Conservation (phyloP, 1,139 yeast genomes). For the Geotrichum phurueaensis region DNA sequence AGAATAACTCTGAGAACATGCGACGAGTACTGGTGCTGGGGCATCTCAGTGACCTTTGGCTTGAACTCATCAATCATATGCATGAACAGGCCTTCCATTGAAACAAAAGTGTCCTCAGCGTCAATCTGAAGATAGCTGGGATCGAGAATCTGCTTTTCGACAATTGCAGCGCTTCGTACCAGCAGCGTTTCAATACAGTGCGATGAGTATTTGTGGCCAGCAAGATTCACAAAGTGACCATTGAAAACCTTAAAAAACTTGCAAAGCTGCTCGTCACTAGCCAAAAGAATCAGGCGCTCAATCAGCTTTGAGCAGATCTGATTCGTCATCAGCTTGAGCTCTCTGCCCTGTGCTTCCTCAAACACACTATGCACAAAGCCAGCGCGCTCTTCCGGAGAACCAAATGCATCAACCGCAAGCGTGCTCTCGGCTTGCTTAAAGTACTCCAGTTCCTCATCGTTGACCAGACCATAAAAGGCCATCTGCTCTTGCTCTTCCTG, state of each 20-base stretch:
- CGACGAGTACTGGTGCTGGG: slow-evolving; percentile 75
- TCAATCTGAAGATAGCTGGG: slow-evolving; percentile 11
- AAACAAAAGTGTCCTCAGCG: slow-evolving; percentile 4
- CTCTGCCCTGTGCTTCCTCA: slow-evolving; percentile 86
- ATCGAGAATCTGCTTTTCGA: slow-evolving; percentile 60
- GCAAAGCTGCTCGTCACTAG: slow-evolving; percentile 57
- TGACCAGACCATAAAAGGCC: slow-evolving; percentile 79
- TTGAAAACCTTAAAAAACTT: slow-evolving; percentile 54
- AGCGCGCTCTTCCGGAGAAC: slow-evolving; percentile 60
- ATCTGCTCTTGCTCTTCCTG: slow-evolving; percentile 19
- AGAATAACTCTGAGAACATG: slow-evolving; percentile 75
- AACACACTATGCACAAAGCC: slow-evolving; percentile 71
- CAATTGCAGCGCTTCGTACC: slow-evolving; percentile 66
- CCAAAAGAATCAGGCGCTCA: slow-evolving; percentile 73
- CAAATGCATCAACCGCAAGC: slow-evolving; percentile 74
- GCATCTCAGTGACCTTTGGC: slow-evolving; percentile 54
- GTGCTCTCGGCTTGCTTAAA: slow-evolving; percentile 90
- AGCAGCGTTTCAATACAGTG: slow-evolving; percentile 87
- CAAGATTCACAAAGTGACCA: slow-evolving; percentile 67
- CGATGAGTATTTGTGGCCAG: slow-evolving; percentile 86
- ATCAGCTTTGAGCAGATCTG: slow-evolving; percentile 90
- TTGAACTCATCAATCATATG: slow-evolving; percentile 62
- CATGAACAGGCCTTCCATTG: slow-evolving; percentile 51
- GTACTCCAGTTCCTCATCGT: slow-evolving; percentile 76
- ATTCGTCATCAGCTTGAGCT: slow-evolving; percentile 84